Evolutionary conservation across 257 asterid species (phyloP).

Genomic region (Solanum medicagineum): DNA sequence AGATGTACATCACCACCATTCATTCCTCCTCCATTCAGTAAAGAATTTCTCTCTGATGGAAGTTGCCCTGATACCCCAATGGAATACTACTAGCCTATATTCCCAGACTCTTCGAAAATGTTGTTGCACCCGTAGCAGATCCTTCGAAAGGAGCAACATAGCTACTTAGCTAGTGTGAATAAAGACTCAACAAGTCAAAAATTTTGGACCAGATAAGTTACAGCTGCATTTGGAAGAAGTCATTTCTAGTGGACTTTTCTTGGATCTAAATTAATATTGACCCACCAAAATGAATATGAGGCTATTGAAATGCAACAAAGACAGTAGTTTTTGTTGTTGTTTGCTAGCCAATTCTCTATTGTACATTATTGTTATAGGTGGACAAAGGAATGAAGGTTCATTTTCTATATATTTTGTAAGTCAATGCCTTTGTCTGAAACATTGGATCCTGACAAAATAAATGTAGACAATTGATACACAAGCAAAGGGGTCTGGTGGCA

Average conservation of each 20-base stretch:
- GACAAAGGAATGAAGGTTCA: neutral
- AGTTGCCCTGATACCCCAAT: conserved; percentile 29
- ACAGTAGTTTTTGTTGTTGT: neutral
- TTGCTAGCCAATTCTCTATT: neutral
- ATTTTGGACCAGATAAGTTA: neutral
- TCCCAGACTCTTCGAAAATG: neutral
- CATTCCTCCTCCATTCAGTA: conserved; percentile 36
- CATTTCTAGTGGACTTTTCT: neutral
- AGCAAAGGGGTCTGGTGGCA: neutral
- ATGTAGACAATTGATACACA: neutral
- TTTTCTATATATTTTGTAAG: neutral
- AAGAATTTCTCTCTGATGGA: conserved; percentile 30
- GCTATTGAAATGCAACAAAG: neutral
- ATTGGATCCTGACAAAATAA: conserved; percentile 2
- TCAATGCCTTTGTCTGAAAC: neutral
- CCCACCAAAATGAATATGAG: neutral
- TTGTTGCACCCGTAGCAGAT: neutral
- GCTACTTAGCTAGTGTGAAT: neutral
- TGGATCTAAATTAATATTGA: neutral
- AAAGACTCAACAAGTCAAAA: neutral
- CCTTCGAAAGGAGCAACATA: neutral
- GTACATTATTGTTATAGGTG: neutral
- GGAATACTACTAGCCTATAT: conserved; percentile 31
- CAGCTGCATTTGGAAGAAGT: neutral
- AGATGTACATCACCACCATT: conserved; percentile 64